phyloP scores from a whole-genome alignment of 306 rosid species.

The Quercus suber region DNA sequence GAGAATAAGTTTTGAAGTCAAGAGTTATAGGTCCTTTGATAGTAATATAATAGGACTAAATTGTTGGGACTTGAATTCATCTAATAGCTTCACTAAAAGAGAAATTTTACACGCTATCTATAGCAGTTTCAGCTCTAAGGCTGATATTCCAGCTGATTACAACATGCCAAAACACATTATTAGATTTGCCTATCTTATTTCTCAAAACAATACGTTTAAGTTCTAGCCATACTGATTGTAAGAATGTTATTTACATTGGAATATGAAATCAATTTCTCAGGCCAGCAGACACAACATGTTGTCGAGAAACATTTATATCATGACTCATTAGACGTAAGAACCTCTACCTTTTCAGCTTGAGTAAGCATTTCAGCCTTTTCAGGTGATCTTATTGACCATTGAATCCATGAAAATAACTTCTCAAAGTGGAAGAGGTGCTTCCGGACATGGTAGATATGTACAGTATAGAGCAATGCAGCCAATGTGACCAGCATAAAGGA shows the following conservation, averaged over 20 bases:
- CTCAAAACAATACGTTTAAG: background rate
- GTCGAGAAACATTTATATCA: background rate
- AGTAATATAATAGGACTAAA: too few relatives aligned
- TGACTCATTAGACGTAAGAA: background rate
- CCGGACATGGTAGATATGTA: constrained; percentile 49
- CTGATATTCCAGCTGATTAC: background rate
- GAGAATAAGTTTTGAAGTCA: too few relatives aligned
- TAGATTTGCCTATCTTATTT: background rate
- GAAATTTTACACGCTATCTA: too few relatives aligned
- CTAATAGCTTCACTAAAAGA: too few relatives aligned
- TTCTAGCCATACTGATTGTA: background rate
- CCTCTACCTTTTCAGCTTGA: background rate
- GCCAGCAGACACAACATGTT: background rate
- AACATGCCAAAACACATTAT: background rate
- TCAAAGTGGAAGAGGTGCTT: constrained; percentile 70
- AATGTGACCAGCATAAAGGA: constrained; percentile 60
- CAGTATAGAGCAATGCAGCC: constrained; percentile 63
- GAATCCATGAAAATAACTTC: constrained; percentile 9
- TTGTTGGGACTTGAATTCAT: too few relatives aligned
- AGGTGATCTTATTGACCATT: constrained; percentile 3
- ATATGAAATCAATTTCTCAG: background rate
- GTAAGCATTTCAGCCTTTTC: background rate
- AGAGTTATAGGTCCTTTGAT: too few relatives aligned
- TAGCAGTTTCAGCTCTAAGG: too few relatives aligned
- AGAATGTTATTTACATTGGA: background rate